Percentiles rank a stretch among this genome's conserved stretches.
phyloP scores from a whole-genome alignment of 208 protist species.

The Porcisia hertigi region DNA sequence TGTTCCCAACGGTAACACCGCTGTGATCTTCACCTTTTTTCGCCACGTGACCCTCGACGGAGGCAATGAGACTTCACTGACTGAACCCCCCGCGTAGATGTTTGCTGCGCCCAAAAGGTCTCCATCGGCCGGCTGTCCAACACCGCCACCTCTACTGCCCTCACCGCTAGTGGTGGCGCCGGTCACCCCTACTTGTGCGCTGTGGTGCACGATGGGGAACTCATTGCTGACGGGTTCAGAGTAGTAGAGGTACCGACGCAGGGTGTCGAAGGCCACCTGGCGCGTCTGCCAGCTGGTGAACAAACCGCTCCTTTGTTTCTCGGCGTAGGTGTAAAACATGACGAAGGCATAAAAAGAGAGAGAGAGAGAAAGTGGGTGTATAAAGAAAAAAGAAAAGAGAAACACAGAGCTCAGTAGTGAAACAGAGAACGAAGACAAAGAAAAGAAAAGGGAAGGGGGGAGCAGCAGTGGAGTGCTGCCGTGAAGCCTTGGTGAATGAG shows the following conservation, averaged over 20 bases:
- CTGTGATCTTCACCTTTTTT: constrained; percentile 57
- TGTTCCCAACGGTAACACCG: constrained; percentile 32
- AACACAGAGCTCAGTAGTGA: not conserved
- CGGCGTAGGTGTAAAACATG: constrained; percentile 67
- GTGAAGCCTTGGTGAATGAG: not conserved
- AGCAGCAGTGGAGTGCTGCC: not conserved
- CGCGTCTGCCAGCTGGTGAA: constrained; percentile 52
- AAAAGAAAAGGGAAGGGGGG: not conserved
- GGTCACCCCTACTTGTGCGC: not conserved
- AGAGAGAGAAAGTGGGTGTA: too few species aligned
- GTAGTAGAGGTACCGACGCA: constrained; percentile 74
- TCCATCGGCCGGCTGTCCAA: not conserved
- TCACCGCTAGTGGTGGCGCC: not conserved
- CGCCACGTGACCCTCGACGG: constrained; percentile 31
- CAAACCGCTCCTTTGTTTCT: constrained; percentile 54
- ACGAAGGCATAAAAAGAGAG: not conserved
- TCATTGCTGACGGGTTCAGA: constrained; percentile 27
- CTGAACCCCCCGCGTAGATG: not conserved
- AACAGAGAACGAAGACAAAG: not conserved
- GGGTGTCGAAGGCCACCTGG: constrained; percentile 63
- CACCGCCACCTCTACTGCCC: not conserved
- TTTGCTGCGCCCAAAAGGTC: not conserved
- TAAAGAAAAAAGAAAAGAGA: too few species aligned
- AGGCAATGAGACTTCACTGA: not conserved
- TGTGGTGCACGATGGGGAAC: not conserved